phyloP scores from a whole-genome alignment of 495 filamentous ascomycete species.

The Apodospora peruviana region DNA sequence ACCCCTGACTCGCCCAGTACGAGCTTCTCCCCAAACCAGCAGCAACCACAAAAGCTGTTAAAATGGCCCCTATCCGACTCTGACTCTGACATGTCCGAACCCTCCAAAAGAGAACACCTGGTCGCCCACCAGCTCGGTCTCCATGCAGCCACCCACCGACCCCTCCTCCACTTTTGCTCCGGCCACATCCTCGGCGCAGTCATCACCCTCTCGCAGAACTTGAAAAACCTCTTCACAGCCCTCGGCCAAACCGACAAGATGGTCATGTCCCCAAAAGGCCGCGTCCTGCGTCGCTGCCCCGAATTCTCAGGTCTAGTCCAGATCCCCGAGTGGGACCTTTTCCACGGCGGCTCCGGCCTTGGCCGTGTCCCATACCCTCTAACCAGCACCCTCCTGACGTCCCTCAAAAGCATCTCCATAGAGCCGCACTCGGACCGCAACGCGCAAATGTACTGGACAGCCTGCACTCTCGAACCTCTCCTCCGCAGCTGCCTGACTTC shows the following conservation, averaged over 20 bases:
- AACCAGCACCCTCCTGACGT: background rate
- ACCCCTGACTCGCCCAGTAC: too few relatives aligned
- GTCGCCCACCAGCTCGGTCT: background rate
- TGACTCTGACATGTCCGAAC: too few relatives aligned
- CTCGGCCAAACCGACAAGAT: background rate
- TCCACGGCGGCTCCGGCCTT: background rate
- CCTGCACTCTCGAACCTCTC: background rate
- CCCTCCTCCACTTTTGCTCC: background rate
- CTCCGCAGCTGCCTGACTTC: background rate
- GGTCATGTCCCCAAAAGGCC: slow-evolving; percentile 1
- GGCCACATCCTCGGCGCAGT: slow-evolving; percentile 1
- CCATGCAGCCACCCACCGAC: background rate
- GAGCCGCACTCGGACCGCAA: slow-evolving; percentile 2
- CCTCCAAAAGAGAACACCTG: too few relatives aligned
- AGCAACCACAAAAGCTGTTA: too few relatives aligned
- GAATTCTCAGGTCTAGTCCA: background rate
- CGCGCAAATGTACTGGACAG: background rate
- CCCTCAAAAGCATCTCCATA: background rate
- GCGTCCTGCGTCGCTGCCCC: slow-evolving; percentile 3
- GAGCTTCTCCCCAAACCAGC: too few relatives aligned
- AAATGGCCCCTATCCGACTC: too few relatives aligned
- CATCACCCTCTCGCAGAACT: background rate
- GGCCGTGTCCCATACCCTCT: background rate
- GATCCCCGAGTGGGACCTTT: slow-evolving; percentile 2
- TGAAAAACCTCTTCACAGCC: background rate